Evolutionary conservation across 495 filamentous ascomycete genomes (phyloP), one percentile per base, ranked within the genome.

Genomic region (Cercophora scortea): DNA sequence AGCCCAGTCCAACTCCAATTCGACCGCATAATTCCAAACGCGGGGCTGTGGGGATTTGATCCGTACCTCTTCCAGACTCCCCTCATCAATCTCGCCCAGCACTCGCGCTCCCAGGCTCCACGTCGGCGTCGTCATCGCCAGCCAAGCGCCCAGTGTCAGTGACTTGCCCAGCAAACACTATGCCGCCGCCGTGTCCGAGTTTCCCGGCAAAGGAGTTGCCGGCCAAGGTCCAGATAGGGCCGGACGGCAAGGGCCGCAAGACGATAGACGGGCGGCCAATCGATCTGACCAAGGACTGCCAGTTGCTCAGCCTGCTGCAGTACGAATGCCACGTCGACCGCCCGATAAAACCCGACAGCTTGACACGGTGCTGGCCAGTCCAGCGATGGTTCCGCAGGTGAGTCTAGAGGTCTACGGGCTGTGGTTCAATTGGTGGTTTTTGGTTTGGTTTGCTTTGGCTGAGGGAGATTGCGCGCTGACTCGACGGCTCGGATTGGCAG

Each of bases 361-460:
- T 75, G 25, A 78, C 90, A 15, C 70, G 78, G 44, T 96, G 90
- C 64, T 77, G 80, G 71, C 85, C 87, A 10, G 70, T 94, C 12
- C 79, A 88, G 63, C 76, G 88, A 61, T 76, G 87, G 59, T 95
- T 94, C 72, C 78, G 90, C 66, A 74, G 77, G 90, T 96, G 68
- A 70, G 84, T 69, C 45, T 6, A 10, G 25, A 25, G n/a, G 25
- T 25, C 25, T 25, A 25, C 25, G 25, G 25, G 25, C 25, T 25
- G 25, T 5, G 25, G 25, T 25, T 2, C 25, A 5, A 25, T 25
- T 25, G 25, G 25, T 25, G 25, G 25, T 25, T 25, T 25, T 2
- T 25, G 25, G 25, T 25, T 25, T 25, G 25, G 25, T 25, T 25
- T 25, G 25, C 2, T 25, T 33, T 32, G 47, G 15, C 51, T 16